Conservation (phyloP, 2,329 filamentous ascomycete species). For the Zasmidium cellare region DNA sequence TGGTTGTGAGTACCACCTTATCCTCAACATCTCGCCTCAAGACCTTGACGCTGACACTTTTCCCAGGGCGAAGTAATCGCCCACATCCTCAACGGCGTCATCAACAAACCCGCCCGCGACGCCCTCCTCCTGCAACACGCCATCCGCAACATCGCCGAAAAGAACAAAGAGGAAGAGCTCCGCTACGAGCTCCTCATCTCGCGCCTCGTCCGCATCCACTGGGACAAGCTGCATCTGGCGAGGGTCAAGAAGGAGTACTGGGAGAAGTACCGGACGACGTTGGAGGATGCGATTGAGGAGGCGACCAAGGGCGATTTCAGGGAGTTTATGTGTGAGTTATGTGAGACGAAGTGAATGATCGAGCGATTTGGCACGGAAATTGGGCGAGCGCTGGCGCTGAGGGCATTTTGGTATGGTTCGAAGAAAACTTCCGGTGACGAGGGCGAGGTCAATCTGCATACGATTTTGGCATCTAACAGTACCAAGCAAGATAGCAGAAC, state of each 20-base stretch:
- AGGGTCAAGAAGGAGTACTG: constrained; percentile 78
- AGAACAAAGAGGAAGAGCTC: constrained; percentile 48
- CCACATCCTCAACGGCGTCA: constrained; percentile 93
- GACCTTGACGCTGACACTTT: not conserved
- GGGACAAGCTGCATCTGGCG: constrained; percentile 81
- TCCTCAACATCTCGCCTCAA: constrained; percentile 11
- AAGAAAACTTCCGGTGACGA: no score
- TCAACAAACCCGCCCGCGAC: constrained; percentile 92
- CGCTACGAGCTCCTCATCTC: constrained; percentile 86
- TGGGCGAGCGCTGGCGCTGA: not conserved
- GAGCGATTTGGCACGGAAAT: not conserved
- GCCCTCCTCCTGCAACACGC: constrained; percentile 89
- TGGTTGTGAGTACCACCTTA: constrained; percentile 70
- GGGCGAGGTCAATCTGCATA: no score
- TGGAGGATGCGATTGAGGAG: constrained; percentile 77
- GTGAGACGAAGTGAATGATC: constrained; percentile 18
- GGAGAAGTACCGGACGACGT: constrained; percentile 70
- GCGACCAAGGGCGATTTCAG: constrained; percentile 67
- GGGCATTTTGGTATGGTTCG: not conserved
- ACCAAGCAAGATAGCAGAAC: no score
- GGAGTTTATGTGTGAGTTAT: constrained; percentile 36
- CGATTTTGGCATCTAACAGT: no score
- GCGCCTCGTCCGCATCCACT: constrained; percentile 84
- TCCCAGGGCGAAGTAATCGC: constrained; percentile 85
- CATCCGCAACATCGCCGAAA: constrained; percentile 56